Base-by-base conservation (phyloP, 805 yeast genomes). In the Starmerella ratchasimensis region DNA sequence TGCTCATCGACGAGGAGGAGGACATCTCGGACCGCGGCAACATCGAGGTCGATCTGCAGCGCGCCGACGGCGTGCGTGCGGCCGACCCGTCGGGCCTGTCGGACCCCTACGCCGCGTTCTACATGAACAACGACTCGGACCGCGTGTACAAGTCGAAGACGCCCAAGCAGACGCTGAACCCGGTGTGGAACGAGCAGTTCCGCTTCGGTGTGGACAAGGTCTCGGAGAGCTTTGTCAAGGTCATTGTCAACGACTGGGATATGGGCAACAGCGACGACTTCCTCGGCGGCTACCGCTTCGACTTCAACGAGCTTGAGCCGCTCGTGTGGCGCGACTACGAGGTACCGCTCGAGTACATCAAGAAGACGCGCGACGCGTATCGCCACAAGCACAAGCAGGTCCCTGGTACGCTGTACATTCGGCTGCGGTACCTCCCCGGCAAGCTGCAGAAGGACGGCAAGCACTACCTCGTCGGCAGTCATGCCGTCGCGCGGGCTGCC, bases 11-110 rank as follows among this genome's bases (percentile, higher is more conserved):
- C 38, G 71, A 73, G 14, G 67, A 70, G 27, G 98, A 90, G 59
- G 65, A 79, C 30, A 71, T 76, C 45, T 69, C 76, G 34, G 79
- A 83, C 56, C 67, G 74, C 41, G 98, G 98, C 56, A 63, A 62
- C 21, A 58, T 88, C 47, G 66, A 65, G 17, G 66, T 84, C 25
- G 72, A 68, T 22, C 65, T 81, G 4, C 47, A 75, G 31, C 64
- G 66, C 34, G 97, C 90, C 3, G 67, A 67, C 13, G 71, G 71
- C 36, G 66, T 90, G 41, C 72, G 78, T 28, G 69, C 94, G 11
- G 93, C 86, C n/a, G 99, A 90, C 60, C 65, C 80, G 22, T 78
- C 77, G 49, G 97, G 97, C 35, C 79, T 80, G 56, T 82, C 95
- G 3, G 99, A 90, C 60, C 99, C 99, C 38, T 88, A 75, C 56